phyloP scores from a whole-genome alignment of 345 rosid genomes.

The Aquilaria yunnanensis region DNA sequence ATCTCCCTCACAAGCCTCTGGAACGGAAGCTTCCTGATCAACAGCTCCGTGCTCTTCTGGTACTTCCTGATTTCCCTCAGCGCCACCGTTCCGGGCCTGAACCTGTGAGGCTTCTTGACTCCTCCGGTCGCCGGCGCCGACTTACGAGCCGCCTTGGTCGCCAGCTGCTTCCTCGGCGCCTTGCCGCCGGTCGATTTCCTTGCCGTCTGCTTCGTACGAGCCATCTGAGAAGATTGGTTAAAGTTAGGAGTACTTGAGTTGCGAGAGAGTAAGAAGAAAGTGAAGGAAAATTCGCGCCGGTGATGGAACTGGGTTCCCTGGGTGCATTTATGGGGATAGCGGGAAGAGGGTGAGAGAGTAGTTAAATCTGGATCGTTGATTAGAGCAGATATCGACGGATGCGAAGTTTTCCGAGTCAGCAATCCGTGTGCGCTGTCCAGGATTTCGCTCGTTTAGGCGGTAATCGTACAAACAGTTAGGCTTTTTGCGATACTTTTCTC shows the following conservation, averaged over 20 bases:
- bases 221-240: not conserved
- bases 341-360: not conserved
- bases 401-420: too few relatives aligned
- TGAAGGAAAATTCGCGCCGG: not conserved
- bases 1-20: constrained; percentile 15
- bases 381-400: not conserved
- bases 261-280: not conserved
- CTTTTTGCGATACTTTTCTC: not conserved
- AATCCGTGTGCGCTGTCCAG: not conserved
- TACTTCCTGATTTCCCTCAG: constrained; percentile 7
- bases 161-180: constrained; percentile 11
- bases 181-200: constrained; percentile 17
- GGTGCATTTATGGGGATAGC: not conserved
- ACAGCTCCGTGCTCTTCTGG: constrained; percentile 2
- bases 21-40: constrained; percentile 11
- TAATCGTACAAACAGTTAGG: not conserved
- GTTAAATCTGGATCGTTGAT: not conserved
- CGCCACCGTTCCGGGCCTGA: constrained; percentile 15
- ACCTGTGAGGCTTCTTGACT: constrained; percentile 15
- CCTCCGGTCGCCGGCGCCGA: constrained; percentile 14
- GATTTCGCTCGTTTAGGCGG: not conserved
- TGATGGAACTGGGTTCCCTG: too few relatives aligned
- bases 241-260: not conserved
- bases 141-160: constrained; percentile 12
- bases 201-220: constrained; percentile 15